Evolutionary conservation across 2,329 filamentous ascomycete species (phyloP).

Genomic region (Botrytis fragariae): DNA sequence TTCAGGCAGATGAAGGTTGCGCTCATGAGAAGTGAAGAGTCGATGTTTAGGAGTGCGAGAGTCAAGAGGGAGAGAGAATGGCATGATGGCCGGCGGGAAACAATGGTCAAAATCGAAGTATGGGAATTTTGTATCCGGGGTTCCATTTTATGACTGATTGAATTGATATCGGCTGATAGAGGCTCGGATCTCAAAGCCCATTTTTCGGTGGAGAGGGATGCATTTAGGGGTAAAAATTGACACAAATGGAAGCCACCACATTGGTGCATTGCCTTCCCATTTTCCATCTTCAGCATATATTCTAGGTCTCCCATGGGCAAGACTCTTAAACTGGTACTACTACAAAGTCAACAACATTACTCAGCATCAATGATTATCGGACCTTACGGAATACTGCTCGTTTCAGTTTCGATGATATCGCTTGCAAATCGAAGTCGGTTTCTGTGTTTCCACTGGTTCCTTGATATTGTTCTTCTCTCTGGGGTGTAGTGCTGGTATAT

Average conservation of each 20-base stretch:
- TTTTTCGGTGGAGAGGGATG: not conserved
- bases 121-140: not conserved
- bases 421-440: not conserved
- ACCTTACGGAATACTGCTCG: not conserved
- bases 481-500: not conserved
- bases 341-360: not conserved
- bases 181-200: not conserved
- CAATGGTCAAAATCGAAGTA: not conserved
- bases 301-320: not conserved
- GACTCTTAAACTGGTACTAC: not conserved
- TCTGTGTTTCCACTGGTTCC: not conserved
- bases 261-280: no score
- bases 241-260: not conserved
- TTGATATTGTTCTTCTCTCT: not conserved
- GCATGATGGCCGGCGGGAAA: not conserved
- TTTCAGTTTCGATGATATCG: not conserved
- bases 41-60: not conserved
- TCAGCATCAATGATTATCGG: not conserved
- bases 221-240: not conserved
- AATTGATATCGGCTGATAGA: not conserved
- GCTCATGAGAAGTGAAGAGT: slow-evolving; percentile 5
- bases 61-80: not conserved
- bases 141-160: not conserved
- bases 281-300: not conserved
- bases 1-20: not conserved